Evolutionary conservation across 2,329 filamentous ascomycete species (phyloP), one percentile per base, ranked within the genome.

Genomic region (Neonectria coccinea): DNA sequence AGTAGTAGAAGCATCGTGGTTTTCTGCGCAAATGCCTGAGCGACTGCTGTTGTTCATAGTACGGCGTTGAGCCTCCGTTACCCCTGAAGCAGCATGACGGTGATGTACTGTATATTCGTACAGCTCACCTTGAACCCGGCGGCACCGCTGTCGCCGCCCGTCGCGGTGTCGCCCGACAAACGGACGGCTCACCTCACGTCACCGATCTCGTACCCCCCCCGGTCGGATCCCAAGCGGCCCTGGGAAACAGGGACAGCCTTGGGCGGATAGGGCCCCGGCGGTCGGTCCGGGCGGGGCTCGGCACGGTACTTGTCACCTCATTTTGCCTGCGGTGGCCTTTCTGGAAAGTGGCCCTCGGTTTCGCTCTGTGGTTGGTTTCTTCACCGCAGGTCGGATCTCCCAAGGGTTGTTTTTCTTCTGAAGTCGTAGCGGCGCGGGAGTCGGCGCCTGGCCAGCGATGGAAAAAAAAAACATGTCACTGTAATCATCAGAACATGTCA

Each of bases 271-370:
- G 31, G 39, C 62, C 56, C 50, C 51, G 67, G 59, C 68, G 67
- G 71, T 67, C 57, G 68, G 67, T 70, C 71, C 71, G 65, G 57
- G 56, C 64, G 67, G 67, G 70, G 60, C 62, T 68, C 69, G 67
- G 62, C 50, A 70, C 71, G 66, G 70, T 70, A 72, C 69, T 70
- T 68, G 62, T 73, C 71, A 73, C 70, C 69, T 67, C 57, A 68
- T 54, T 41, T 62, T 72, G 67, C 65, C 59, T 18, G 9, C 20
- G 14, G 33, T 51, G 20, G 45, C 45, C 22, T 22, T 22, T 58
- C 25, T 42, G 14, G 39, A 14, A 29, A 39, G 39, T 53, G 51
- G 51, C 51, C 14, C 5, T 25, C 25, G 25, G 5, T 25, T 25
- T 39, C 14, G 16, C n/a, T 25, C 16, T 16, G 29, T 22, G 18